Evolutionary conservation across 345 rosid species (phyloP), one percentile per base, ranked within the genome.

Genomic region (Eucalyptus regnans): DNA sequence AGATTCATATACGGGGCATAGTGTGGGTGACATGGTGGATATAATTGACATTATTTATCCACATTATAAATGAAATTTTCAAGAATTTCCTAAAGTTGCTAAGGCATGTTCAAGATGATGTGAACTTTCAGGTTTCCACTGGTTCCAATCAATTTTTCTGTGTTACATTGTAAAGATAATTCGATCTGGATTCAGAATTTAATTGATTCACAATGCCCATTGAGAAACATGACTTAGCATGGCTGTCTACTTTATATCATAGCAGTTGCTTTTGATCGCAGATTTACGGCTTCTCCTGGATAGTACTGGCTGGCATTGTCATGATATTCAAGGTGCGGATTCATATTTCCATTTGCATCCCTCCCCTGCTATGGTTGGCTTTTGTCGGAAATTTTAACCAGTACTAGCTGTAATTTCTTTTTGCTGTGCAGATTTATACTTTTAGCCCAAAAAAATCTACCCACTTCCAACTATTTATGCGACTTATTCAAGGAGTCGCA

Each of bases 241-340:
- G 86, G 83, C 89, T 62, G 66, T 89, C 87, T 76, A 20, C 48
- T 76, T 76, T 76, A 76, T 22, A 22, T 76, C 60, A 92, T 89
- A 91, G 49, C 51, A 50, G 71, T 54, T 20, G 43, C 58, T 94
- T 91, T 90, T 51, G 83, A 90, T 66, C 86, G 56, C 91, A 98
- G 99, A 44, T 98, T 58, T 98, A 96, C 60, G 99, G 99, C 90
- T 96, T 94, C 93, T 98, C 99, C 71, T 98, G 99, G 99, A 88
- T 93, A 37, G 94, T 95, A 88, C 92, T 98, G 94, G 95, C 91
- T 90, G 94, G 83, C 87, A 84, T 96, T 86, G 96, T 93, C 88
- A 87, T 97, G 92, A 89, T 97, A 87, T 98, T 95, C 91, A 95
- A 97, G 99, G 99, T 97, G 31, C 83, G 94, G 41, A 44, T 84